A percentile compares a stretch with the other conserved stretches of the same genome.
Conservation (phyloP, 176 grass and related monocot species). For the Poa pratensis region DNA sequence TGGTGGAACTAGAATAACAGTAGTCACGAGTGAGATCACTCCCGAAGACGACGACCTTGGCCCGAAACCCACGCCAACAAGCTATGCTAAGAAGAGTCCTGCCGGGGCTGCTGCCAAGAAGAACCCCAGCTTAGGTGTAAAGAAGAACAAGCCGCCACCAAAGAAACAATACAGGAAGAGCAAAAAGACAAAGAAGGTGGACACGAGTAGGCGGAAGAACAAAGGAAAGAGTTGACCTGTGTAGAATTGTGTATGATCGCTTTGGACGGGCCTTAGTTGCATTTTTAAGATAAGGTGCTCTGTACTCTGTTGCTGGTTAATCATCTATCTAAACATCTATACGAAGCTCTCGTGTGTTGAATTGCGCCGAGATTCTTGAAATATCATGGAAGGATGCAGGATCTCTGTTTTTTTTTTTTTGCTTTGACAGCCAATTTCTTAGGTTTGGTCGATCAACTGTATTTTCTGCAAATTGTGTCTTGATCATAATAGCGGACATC, state of each 20-base stretch:
- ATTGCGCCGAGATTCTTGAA: background rate
- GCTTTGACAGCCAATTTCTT: background rate
- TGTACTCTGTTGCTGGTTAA: background rate
- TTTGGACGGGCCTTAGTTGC: conserved; percentile 5
- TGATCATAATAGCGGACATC: too few relatives aligned
- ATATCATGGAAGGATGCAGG: background rate
- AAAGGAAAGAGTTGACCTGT: conserved; percentile 56
- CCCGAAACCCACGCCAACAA: conserved; percentile 17
- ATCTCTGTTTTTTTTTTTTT: background rate
- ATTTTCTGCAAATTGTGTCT: background rate
- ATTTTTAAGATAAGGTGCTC: background rate
- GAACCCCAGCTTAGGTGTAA: conserved; percentile 48
- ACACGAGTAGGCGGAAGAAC: conserved; percentile 60
- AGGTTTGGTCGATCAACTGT: background rate
- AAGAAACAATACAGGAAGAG: conserved; percentile 61
- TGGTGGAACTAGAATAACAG: conserved; percentile 61
- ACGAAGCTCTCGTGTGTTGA: background rate
- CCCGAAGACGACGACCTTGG: conserved; percentile 43
- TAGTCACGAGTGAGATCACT: conserved; percentile 77
- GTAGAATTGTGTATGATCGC: conserved; percentile 29
- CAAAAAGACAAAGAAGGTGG: conserved; percentile 51
- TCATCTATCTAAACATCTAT: background rate
- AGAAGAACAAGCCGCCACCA: conserved; percentile 59
- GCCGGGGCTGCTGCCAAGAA: conserved; percentile 44
- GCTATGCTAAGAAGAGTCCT: conserved; percentile 45